phyloP scores from a whole-genome alignment of 768 basidiomycete species.

The Podaxis sp. region DNA sequence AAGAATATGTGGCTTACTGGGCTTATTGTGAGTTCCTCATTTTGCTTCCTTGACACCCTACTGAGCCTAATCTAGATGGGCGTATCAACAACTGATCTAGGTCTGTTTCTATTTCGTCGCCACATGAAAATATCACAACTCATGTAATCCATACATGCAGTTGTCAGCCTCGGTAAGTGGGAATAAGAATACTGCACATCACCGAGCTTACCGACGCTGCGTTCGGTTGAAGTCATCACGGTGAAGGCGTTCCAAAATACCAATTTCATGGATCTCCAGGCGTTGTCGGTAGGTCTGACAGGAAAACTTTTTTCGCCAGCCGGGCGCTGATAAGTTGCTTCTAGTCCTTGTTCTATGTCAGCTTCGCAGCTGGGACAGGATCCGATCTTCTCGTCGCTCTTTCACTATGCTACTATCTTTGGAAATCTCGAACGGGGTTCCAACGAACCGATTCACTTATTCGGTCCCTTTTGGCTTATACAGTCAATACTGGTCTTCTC shows the following conservation, averaged over 20 bases:
- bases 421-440: conserved; percentile 50
- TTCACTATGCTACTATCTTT: conserved; percentile 47
- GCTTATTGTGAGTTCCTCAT: conserved; percentile 39
- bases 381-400: conserved; percentile 52
- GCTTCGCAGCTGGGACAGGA: conserved; percentile 47
- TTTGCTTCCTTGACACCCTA: neutral
- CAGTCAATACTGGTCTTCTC: conserved; percentile 53
- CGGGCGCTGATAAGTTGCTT: conserved; percentile 1
- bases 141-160: neutral
- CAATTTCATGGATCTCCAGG: conserved; percentile 35
- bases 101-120: conserved; percentile 17
- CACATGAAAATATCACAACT: neutral
- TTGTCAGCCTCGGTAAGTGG: conserved; percentile 2
- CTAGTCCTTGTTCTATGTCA: conserved; percentile 49
- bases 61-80: conserved; percentile 23
- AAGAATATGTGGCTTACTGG: conserved; percentile 39
- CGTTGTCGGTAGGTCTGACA: conserved; percentile 32
- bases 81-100: conserved; percentile 41
- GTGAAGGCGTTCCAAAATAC: conserved; percentile 17
- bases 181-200: too few relatives aligned
- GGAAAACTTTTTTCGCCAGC: neutral
- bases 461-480: conserved; percentile 45
- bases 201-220: neutral
- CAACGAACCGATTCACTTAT: conserved; percentile 52
- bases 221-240: conserved; percentile 1